phyloP scores from a whole-genome alignment of 306 rosid species.

The Macrotyloma uniflorum region DNA sequence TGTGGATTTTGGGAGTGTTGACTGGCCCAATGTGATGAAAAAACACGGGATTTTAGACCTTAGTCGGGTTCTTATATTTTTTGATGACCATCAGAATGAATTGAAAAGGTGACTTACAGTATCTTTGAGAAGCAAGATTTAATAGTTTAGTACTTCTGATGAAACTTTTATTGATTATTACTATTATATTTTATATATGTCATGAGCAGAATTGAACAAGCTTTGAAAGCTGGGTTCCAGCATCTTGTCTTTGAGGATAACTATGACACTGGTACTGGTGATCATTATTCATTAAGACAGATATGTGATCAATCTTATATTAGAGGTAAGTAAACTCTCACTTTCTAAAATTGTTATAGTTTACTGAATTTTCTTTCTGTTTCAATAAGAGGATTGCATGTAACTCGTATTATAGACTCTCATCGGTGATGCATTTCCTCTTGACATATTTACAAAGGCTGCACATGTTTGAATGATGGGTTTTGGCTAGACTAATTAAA shows the following conservation, averaged over 20 bases:
- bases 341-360: neutral
- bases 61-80: conserved; percentile 77
- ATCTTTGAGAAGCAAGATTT: conserved; percentile 33
- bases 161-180: conserved; percentile 40
- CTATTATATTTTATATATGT: conserved; percentile 25
- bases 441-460: conserved; percentile 1
- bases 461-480: conserved; percentile 21
- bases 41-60: conserved; percentile 70
- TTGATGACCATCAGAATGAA: conserved; percentile 98
- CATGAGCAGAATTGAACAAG: conserved; percentile 72
- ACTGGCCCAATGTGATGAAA: conserved; percentile 74
- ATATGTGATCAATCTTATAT: conserved; percentile 94
- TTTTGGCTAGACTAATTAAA: conserved; percentile 17
- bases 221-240: conserved; percentile 84
- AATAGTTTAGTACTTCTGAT: conserved; percentile 10
- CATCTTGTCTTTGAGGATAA: conserved; percentile 99
- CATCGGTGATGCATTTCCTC: conserved; percentile 11
- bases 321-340: conserved; percentile 63
- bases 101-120: conserved; percentile 67
- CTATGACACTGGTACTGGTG: conserved; percentile 99
- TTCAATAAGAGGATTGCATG: neutral
- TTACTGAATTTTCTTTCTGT: conserved; percentile 1
- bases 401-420: neutral
- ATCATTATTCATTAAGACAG: conserved; percentile 95
- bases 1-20: conserved; percentile 88